phyloP scores from a whole-genome alignment of 2,329 filamentous ascomycete genomes.

The Aspergillus ochraceus region DNA sequence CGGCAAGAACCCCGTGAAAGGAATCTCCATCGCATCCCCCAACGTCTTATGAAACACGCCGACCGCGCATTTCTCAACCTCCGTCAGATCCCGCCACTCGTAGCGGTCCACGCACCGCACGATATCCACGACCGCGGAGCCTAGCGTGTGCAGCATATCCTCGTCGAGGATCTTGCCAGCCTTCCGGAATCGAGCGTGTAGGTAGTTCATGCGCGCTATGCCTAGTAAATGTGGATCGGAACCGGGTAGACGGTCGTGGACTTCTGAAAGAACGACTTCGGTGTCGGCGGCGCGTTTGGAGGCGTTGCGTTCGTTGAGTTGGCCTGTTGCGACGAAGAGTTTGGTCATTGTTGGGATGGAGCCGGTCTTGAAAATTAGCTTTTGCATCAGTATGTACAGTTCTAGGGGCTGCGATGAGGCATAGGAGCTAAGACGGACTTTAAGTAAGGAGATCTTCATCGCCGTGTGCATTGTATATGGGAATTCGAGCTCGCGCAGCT shows the following conservation, averaged over 20 bases:
- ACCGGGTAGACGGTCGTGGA: slow-evolving; percentile 34
- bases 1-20: not conserved
- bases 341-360: slow-evolving; percentile 51
- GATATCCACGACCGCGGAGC: slow-evolving; percentile 62
- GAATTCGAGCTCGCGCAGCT: slow-evolving; percentile 31
- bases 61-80: not conserved
- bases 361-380: slow-evolving; percentile 37
- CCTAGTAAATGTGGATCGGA: slow-evolving; percentile 35
- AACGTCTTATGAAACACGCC: not conserved
- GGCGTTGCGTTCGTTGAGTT: slow-evolving; percentile 43
- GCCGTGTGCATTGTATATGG: slow-evolving; percentile 27
- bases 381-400: not conserved
- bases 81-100: slow-evolving; percentile 59
- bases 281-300: slow-evolving; percentile 52
- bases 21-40: not conserved
- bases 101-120: slow-evolving; percentile 58
- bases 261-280: slow-evolving; percentile 43
- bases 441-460: slow-evolving; percentile 23
- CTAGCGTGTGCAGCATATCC: slow-evolving; percentile 61
- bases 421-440: slow-evolving; percentile 8
- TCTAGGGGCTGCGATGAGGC: not conserved
- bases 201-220: slow-evolving; percentile 59
- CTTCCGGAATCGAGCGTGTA: slow-evolving; percentile 55
- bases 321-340: slow-evolving; percentile 45
- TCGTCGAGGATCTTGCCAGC: slow-evolving; percentile 56